Evolutionary conservation across 805 yeast species (phyloP).

Genomic region (Yarrowia hollandica): DNA sequence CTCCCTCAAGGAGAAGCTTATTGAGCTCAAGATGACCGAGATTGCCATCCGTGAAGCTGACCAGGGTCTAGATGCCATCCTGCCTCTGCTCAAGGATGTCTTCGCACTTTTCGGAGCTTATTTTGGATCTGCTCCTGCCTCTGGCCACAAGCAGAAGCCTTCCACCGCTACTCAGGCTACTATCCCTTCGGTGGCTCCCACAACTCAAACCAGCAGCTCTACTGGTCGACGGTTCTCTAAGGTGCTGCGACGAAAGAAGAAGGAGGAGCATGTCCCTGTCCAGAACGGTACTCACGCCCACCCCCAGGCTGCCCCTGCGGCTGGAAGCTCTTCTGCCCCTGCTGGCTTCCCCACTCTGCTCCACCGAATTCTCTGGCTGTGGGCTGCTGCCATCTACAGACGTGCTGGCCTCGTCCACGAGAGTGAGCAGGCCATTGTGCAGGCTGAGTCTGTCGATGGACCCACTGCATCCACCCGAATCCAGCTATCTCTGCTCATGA

Average conservation of each 20-base stretch:
- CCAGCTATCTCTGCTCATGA: conserved; percentile 50
- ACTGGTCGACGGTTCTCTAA: conserved; percentile 13
- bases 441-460: conserved; percentile 56
- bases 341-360: conserved; percentile 18
- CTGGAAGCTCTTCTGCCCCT: not conserved
- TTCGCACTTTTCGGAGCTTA: conserved; percentile 58
- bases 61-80: conserved; percentile 57
- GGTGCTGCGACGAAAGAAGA: conserved; percentile 27
- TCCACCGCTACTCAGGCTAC: conserved; percentile 17
- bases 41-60: conserved; percentile 65
- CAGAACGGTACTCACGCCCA: conserved; percentile 8
- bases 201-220: not conserved
- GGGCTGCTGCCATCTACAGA: conserved; percentile 65
- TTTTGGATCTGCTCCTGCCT: conserved; percentile 38
- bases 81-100: conserved; percentile 66
- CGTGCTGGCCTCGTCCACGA: conserved; percentile 56
- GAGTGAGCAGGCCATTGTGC: conserved; percentile 69
- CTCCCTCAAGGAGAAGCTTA: conserved; percentile 47
- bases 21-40: conserved; percentile 72
- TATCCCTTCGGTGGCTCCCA: conserved; percentile 1
- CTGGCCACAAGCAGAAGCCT: conserved; percentile 7
- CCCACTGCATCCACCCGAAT: conserved; percentile 53
- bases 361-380: conserved; percentile 59
- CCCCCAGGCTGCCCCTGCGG: not conserved
- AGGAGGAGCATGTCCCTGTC: conserved; percentile 8